Base-by-base conservation (phyloP, 176 grass and related monocot species). In the Stipa capillata region DNA sequence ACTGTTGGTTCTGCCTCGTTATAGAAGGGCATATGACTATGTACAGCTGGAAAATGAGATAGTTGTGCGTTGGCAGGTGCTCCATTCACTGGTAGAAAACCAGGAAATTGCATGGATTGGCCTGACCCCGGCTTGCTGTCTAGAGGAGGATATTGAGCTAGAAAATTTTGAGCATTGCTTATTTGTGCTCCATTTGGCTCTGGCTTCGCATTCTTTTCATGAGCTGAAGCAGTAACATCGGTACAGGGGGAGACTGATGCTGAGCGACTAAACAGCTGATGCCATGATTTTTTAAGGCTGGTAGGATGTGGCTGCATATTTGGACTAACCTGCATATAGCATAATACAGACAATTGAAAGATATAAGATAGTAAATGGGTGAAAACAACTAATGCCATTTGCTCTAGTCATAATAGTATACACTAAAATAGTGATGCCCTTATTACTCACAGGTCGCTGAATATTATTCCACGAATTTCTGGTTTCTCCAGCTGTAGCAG, bases 221-320 rank as follows among this genome's bases (percentile, higher is more conserved):
- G 23, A 42, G 25, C 71, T 63, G 84, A 65, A 72, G 66, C 4
- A 64, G 70, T 67, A 62, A 61, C 61, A 78, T 89, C 89, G 72
- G 90, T 87, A 79, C 82, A 87, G 62, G 89, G 87, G 65, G 90
- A 90, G 21, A 92, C 87, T 24, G 87, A 81, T 40, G 82, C 76
- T 43, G 90, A 93, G 49, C 90, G 78, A 75, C 82, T 85, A 78
- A 96, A 96, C 57, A 96, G 69, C 39, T 96, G 93, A 76, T 96
- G 93, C 93, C 93, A 92, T 49, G 93, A 89, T 69, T 90, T 96
- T 66, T 96, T 96, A 36, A 83, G 73, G 37, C 65, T 41, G 17
- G 87, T 74, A 72, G 84, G 77, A 35, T 76, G 84, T 63, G 81
- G 81, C 35, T 95, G 89, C 71, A 79, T 69, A 74, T 92, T 91